Evolutionary conservation across 495 filamentous ascomycete genomes (phyloP).

Genomic region (Penicillium desertorum): DNA sequence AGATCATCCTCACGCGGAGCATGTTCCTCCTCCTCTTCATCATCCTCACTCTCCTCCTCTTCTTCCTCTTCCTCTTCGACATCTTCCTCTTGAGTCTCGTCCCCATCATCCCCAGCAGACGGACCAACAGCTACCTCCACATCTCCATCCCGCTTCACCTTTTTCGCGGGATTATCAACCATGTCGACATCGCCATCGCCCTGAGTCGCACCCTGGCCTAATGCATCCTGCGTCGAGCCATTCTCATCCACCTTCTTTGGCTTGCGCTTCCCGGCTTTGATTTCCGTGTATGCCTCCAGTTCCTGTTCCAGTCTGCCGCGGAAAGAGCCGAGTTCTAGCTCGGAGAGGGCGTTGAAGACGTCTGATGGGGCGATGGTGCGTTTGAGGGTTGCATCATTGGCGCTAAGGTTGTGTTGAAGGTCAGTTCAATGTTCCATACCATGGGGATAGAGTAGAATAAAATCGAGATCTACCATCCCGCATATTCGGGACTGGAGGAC

Average conservation of each 20-base stretch:
- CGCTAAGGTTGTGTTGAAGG: conserved; percentile 44
- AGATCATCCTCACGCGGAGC: conserved; percentile 55
- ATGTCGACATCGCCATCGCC: conserved; percentile 48
- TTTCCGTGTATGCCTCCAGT: conserved; percentile 57
- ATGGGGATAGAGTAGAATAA: not conserved
- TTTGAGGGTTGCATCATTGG: conserved; percentile 75
- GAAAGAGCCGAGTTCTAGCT: conserved; percentile 82
- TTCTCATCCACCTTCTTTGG: conserved; percentile 53
- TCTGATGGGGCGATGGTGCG: conserved; percentile 85
- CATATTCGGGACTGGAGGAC: not conserved
- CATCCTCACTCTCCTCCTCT: conserved; percentile 54
- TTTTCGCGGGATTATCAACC: conserved; percentile 40
- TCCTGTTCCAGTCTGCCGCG: conserved; percentile 60
- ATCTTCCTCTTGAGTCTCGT: conserved; percentile 55
- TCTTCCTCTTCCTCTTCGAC: conserved; percentile 55
- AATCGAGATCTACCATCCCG: not conserved
- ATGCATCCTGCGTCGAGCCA: conserved; percentile 30
- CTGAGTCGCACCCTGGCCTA: conserved; percentile 27
- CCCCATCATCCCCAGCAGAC: conserved; percentile 49
- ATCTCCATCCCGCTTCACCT: conserved; percentile 44
- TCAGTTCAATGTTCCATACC: conserved; percentile 1
- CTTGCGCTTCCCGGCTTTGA: conserved; percentile 65
- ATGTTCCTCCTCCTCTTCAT: conserved; percentile 45
- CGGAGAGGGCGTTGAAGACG: conserved; percentile 76
- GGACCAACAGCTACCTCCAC: conserved; percentile 42